Percentiles rank a stretch among this genome's conserved stretches.
Evolutionary conservation across 2,329 filamentous ascomycete species (phyloP).

Genomic region (Alternaria postmessia): DNA sequence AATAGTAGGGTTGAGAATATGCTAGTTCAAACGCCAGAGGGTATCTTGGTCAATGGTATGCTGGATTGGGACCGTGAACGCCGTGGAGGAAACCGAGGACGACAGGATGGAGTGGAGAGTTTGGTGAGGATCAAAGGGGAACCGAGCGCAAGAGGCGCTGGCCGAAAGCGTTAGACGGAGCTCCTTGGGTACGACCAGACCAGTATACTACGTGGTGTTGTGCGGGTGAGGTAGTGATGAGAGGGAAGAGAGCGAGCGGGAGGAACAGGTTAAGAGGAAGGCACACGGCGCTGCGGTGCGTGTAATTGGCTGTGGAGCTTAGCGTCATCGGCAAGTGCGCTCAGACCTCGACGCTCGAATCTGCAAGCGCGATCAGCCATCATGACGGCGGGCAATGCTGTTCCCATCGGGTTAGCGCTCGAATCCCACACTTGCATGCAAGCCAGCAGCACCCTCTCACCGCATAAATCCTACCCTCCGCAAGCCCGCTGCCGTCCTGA

Average conservation of each 20-base stretch:
- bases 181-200: constrained; percentile 49
- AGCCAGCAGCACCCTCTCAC: constrained; percentile 24
- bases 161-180: constrained; percentile 50
- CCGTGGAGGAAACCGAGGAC: constrained; percentile 45
- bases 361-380: constrained; percentile 30
- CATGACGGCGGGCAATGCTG: constrained; percentile 9
- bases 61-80: constrained; percentile 48
- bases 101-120: constrained; percentile 33
- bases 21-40: constrained; percentile 41
- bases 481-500: constrained; percentile 13
- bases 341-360: constrained; percentile 21
- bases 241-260: constrained; percentile 35
- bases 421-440: constrained; percentile 18
- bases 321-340: constrained; percentile 31
- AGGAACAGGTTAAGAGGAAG: constrained; percentile 36
- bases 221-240: constrained; percentile 37
- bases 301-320: constrained; percentile 30
- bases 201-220: constrained; percentile 33
- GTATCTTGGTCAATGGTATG: constrained; percentile 48
- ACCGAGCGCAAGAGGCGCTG: constrained; percentile 54
- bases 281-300: constrained; percentile 23
- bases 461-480: constrained; percentile 23
- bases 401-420: constrained; percentile 9
- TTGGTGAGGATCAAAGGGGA: constrained; percentile 32
- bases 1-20: constrained; percentile 26